Evolutionary conservation across 2,329 filamentous ascomycete genomes (phyloP), one percentile per base, ranked within the genome.

Genomic region (Fusarium robinianum): DNA sequence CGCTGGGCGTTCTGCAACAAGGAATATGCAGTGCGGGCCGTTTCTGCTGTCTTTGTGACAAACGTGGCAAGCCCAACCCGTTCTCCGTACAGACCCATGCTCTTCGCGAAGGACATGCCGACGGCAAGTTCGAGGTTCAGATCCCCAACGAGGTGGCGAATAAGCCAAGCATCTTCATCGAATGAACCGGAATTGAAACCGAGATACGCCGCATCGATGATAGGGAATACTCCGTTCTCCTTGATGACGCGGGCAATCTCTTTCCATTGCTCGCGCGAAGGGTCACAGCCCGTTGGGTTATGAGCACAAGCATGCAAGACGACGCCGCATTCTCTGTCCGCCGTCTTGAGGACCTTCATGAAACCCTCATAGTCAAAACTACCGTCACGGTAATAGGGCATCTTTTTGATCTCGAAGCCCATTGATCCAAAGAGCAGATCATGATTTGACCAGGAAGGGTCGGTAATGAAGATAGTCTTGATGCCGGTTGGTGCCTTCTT

Each of bases 81-180:
- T 40, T 71, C 67, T 1, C 69, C 70, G 40, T 73, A 73, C 0
- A 73, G 51, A 1, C 71, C 70, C 63, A 83, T 80, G 62, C 76
- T 81, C 68, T 84, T 84, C 3, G 81, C 78, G 55, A 83, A 84
- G 0, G 80, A 84, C 61, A 81, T 72, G 34, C 78, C 78, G 3
- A 84, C 67, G 37, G 77, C 75, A 5, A 79, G 71, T 62, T 83
- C 79, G 43, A 74, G 59, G 2, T 58, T 57, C 6, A 68, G 53
- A 17, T 65, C 62, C 10, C 67, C 62, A 3, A 60, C 45, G 6
- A 61, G 48, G n/a, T 61, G 32, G 2, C 41, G 43, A 2, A 61
- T 39, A 1, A 55, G 51, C 53, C 55, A 61, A 3, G 58, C 58
- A 18, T 61, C 58, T 12, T 60, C 42, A 6, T 61, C 58, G 2